Evolutionary conservation across 1,284 basidiomycete species (phyloP).

Genomic region (Xerocomus subilludens): DNA sequence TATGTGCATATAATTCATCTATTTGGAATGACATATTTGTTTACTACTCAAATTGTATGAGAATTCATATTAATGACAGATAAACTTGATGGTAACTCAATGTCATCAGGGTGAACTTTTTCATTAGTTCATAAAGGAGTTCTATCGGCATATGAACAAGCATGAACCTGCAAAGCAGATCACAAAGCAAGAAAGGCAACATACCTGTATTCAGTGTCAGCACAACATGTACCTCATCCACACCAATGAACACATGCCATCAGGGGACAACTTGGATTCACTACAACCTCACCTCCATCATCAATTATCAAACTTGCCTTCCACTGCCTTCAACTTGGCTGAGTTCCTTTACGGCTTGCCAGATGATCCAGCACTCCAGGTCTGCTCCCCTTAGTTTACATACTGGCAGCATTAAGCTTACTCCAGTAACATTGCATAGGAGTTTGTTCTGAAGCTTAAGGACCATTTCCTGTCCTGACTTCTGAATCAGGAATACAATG

Average conservation of each 20-base stretch:
- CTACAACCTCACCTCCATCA: constrained; percentile 21
- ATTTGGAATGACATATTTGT: constrained; percentile 7
- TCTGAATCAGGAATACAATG: constrained; percentile 3
- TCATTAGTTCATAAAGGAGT: constrained; percentile 31
- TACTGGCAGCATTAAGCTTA: constrained; percentile 4
- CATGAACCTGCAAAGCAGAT: constrained; percentile 17
- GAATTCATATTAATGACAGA: too few relatives aligned
- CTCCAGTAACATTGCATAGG: too few relatives aligned
- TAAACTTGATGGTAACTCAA: background rate
- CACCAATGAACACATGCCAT: too few relatives aligned
- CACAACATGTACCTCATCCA: too few relatives aligned
- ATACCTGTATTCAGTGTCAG: background rate
- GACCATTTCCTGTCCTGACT: background rate
- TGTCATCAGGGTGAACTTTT: constrained; percentile 34
- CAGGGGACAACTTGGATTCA: too few relatives aligned
- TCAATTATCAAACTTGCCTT: background rate
- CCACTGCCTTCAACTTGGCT: too few relatives aligned
- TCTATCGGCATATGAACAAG: constrained; percentile 32
- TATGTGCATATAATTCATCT: background rate
- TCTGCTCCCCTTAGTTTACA: background rate
- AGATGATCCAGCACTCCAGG: constrained; percentile 31
- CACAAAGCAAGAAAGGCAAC: constrained; percentile 33
- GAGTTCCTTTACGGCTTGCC: too few relatives aligned
- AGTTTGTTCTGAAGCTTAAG: constrained; percentile 14
- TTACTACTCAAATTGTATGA: background rate